Conservation (phyloP, 176 grass and related monocot species). For the Bolboschoenus planiculmis region DNA sequence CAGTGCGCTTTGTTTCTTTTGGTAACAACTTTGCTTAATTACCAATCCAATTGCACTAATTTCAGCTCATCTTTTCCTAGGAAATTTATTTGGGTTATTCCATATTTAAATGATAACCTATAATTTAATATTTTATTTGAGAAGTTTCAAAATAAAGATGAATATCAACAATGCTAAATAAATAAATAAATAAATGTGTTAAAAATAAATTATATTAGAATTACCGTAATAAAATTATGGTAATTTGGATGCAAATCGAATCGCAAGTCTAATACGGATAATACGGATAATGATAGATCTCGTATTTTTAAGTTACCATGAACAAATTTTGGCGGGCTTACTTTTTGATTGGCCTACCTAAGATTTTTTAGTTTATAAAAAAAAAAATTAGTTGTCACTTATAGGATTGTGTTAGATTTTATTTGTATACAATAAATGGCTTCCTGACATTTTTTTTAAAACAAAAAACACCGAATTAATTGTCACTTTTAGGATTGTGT, state of each 20-base stretch:
- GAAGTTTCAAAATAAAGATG: neutral
- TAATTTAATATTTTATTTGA: neutral
- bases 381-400: neutral
- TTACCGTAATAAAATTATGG: neutral
- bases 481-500: neutral
- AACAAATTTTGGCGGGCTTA: neutral
- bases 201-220: neutral
- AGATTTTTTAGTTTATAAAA: neutral
- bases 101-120: neutral
- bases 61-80: neutral
- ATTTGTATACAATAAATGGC: neutral
- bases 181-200: neutral
- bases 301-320: neutral
- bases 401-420: neutral
- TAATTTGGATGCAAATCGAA: neutral
- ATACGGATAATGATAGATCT: no score
- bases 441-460: neutral
- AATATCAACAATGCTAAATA: neutral
- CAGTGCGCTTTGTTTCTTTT: slow-evolving; percentile 9
- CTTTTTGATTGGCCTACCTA: neutral
- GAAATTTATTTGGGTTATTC: neutral
- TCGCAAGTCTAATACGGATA: no score
- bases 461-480: neutral
- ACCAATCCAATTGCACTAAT: neutral
- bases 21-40: slow-evolving; percentile 6